These are phyloP conservation scores for Yamadazyma pseudoaaseri DNA, from an alignment of 1,139 yeast species.

Conservation along the genomic window DNA sequence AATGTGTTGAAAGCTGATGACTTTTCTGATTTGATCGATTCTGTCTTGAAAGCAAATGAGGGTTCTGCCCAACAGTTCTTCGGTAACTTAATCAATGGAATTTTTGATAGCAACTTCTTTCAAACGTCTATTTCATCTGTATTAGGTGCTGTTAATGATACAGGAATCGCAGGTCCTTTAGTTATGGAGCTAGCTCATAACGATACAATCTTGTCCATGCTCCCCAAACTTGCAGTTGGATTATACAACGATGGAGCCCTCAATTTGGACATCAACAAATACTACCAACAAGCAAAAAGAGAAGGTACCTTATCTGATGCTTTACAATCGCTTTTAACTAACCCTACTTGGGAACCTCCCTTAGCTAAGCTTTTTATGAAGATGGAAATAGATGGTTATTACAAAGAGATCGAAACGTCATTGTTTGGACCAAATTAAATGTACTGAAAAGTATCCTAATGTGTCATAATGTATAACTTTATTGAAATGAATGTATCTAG, in stretches of 20 bases:
- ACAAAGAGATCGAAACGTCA: slow-evolving; percentile 29
- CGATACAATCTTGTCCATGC: slow-evolving; percentile 21
- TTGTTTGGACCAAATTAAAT: slow-evolving; percentile 30
- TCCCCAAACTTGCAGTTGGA: slow-evolving; percentile 24
- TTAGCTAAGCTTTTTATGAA: slow-evolving; percentile 32
- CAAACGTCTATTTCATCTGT: slow-evolving; percentile 24
- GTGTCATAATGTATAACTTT: slow-evolving; percentile 1
- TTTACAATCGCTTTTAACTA: slow-evolving; percentile 26
- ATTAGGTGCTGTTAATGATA: slow-evolving; percentile 30
- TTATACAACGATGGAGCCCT: slow-evolving; percentile 37
- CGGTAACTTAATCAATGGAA: slow-evolving; percentile 29
- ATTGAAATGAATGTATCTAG: no score
- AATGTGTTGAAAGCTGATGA: slow-evolving; percentile 5
- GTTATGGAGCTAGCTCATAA: slow-evolving; percentile 27
- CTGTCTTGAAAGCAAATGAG: slow-evolving; percentile 13
- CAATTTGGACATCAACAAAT: slow-evolving; percentile 25
- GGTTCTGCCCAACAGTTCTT: slow-evolving; percentile 38
- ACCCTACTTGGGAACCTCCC: slow-evolving; percentile 32
- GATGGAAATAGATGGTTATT: slow-evolving; percentile 35
- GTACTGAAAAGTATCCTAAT: slow-evolving; percentile 4
- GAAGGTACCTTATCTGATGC: slow-evolving; percentile 21
- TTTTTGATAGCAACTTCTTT: slow-evolving; percentile 25
- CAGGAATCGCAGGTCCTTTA: slow-evolving; percentile 31
- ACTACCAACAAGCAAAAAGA: slow-evolving; percentile 25
- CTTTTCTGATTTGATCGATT: slow-evolving; percentile 2